Conservation (phyloP, 2,329 filamentous ascomycete genomes). For the Aspergillus caelatus region DNA sequence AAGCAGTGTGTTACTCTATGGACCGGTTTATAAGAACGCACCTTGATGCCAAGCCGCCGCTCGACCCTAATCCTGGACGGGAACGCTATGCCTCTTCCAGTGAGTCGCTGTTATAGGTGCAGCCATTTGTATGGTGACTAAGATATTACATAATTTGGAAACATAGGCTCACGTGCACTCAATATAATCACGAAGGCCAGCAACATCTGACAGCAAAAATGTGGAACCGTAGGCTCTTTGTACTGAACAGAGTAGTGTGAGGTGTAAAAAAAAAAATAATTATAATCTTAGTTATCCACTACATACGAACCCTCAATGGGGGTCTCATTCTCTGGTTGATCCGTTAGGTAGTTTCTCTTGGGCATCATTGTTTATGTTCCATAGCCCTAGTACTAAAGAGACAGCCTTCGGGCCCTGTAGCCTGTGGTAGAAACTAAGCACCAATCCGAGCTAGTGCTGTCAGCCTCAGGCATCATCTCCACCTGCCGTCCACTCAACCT, state of each 20-base stretch:
- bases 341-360: not conserved
- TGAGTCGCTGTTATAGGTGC: not conserved
- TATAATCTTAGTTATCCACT: not conserved
- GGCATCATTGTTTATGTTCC: not conserved
- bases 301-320: not conserved
- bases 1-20: no score
- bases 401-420: not conserved
- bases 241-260: not conserved
- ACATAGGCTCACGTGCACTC: not conserved
- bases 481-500: constrained; percentile 29
- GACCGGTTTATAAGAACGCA: no score
- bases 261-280: not conserved
- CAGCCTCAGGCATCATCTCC: constrained; percentile 25
- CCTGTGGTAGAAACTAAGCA: not conserved
- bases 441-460: not conserved
- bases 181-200: not conserved
- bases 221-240: not conserved
- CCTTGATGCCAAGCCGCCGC: no score
- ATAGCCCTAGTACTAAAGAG: not conserved
- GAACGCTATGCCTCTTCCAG: no score
- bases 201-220: not conserved
- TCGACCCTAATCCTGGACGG: no score
- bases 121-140: not conserved
- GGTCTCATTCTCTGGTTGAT: not conserved
- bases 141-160: not conserved